phyloP scores from a whole-genome alignment of 176 grass and related monocot genomes.

The Zea luxurians region DNA sequence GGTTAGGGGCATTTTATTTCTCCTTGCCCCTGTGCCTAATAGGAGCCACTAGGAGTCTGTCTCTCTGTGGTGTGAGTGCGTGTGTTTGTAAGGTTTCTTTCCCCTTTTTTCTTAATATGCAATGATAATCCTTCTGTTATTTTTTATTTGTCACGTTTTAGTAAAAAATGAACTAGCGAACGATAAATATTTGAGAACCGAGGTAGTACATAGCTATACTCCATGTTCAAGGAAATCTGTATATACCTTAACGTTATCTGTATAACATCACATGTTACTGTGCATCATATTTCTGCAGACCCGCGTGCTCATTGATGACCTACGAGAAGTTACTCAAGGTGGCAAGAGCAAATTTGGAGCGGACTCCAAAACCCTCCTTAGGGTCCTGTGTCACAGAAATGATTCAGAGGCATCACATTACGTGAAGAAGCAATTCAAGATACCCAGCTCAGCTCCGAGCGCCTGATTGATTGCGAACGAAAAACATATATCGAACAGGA shows the following conservation, averaged over 20 bases:
- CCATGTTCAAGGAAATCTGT: background rate
- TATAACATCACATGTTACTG: constrained; percentile 19
- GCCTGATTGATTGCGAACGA: constrained; percentile 32
- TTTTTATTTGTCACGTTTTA: no score
- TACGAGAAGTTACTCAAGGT: constrained; percentile 76
- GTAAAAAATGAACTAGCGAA: no score
- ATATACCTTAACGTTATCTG: background rate
- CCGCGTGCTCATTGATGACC: constrained; percentile 85
- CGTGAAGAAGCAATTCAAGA: constrained; percentile 99
- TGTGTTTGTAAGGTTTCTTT: background rate
- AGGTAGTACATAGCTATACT: background rate
- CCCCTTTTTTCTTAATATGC: background rate
- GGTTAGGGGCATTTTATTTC: background rate
- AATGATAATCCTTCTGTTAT: no score
- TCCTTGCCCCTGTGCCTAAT: background rate
- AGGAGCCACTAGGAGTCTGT: background rate
- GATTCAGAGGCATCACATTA: constrained; percentile 96
- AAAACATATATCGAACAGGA: constrained; percentile 20
- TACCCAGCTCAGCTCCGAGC: constrained; percentile 72
- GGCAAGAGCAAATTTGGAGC: constrained; percentile 83
- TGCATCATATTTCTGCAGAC: constrained; percentile 51
- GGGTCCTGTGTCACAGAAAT: constrained; percentile 92
- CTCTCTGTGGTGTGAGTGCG: background rate
- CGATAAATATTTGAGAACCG: no score
- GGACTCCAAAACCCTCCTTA: constrained; percentile 76